Base-by-base conservation (phyloP, 1,284 basidiomycete species). In the Schizophyllum amplum region DNA sequence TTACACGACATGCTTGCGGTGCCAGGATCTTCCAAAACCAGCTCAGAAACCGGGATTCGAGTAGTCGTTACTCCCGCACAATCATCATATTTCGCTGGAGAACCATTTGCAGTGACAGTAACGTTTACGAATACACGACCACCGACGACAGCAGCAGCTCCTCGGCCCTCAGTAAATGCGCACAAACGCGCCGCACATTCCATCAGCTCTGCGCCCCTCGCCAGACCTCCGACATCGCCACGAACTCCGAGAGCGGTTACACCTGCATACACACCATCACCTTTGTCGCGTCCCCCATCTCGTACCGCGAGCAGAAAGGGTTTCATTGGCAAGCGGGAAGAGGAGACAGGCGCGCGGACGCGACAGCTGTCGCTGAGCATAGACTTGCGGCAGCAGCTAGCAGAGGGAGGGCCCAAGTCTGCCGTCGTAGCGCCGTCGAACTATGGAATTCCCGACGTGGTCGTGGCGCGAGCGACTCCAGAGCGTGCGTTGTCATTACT, bases 81-180 rank as follows among this genome's bases (percentile, higher is more conserved):
- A 61, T 90, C 92, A 0, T 91, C 92, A 0, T 97, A 90, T 73
- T 98, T 95, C 69, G 93, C 94, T 1, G 94, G 94, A 59, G 94
- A 98, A 69, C 76, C 82, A 0, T 92, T 96, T 70, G 77, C 84
- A 5, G 91, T 92, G 17, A 87, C 83, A 4, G 86, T 98, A 66
- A 88, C 90, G 0, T 93, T 97, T 71, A 88, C 88, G 51, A 97
- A 96, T 69, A 89, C 85, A 5, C 82, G 81, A 20, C 76, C 81
- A 5, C 71, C 75, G n/a, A 73, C 76, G 17, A 42, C 33, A 47
- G 69, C 75, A 1, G 67, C 64, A 3, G 71, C 75, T 23, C 71
- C 74, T 63, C 51, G 68, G 47, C 57, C 66, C 57, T 68, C 55
- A 26, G 65, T 72, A n/a, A 71, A 69, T 50, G 68, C 74, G 0